These are phyloP conservation scores for Salix exigua DNA, from an alignment of 345 rosid species.

Conservation along the genomic window DNA sequence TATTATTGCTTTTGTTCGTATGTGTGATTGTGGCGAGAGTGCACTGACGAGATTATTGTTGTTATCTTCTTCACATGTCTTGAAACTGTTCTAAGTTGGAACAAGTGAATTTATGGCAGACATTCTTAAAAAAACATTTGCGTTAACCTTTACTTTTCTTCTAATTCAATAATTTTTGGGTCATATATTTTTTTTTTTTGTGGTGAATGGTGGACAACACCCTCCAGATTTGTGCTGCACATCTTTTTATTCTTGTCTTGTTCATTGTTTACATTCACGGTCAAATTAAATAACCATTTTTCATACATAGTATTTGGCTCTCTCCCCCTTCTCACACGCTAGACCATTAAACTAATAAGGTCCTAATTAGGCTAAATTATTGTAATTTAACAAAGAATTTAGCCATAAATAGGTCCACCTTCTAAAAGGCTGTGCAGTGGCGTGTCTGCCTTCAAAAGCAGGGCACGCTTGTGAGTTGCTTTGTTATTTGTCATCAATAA, in stretches of 20 bases:
- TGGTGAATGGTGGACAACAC: background rate
- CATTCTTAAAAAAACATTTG: background rate
- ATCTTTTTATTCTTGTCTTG: background rate
- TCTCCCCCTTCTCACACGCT: too few species aligned
- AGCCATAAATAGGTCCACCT: too few species aligned
- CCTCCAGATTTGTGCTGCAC: background rate
- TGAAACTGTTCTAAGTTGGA: background rate
- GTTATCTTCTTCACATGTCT: conserved; percentile 8
- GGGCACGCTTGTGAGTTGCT: too few species aligned
- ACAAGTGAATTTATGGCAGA: background rate
- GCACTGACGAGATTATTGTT: background rate
- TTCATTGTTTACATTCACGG: background rate
- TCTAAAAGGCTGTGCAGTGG: too few species aligned
- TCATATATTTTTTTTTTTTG: background rate
- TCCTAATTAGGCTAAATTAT: too few species aligned
- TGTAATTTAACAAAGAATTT: too few species aligned
- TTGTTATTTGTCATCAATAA: too few species aligned
- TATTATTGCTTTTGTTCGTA: background rate
- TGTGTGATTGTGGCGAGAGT: background rate
- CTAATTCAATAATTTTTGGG: background rate
- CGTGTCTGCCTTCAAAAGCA: too few species aligned
- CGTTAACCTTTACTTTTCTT: background rate
- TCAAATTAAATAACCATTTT: background rate
- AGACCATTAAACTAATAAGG: too few species aligned
- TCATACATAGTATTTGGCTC: too few species aligned